Evolutionary conservation across 164 flowering plant genomes (phyloP).

Genomic region (Houttuynia cordata): DNA sequence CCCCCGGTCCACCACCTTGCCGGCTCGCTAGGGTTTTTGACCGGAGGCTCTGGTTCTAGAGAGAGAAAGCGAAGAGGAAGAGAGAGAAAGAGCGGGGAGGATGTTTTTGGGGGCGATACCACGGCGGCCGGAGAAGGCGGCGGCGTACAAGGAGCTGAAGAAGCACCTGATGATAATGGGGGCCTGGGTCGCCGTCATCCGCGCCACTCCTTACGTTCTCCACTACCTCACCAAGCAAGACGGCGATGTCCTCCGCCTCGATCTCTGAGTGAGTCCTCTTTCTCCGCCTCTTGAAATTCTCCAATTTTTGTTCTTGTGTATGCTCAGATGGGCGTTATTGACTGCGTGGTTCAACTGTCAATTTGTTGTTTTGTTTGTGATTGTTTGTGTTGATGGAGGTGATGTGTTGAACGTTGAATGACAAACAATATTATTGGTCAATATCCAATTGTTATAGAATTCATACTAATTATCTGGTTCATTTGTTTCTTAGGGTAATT

Average conservation of each 20-base stretch:
- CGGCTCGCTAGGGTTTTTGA: no score
- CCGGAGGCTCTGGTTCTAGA: not conserved
- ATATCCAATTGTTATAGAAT: no score
- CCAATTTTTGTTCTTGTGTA: no score
- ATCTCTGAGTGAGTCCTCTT: slow-evolving; percentile 29
- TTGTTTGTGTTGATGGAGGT: no score
- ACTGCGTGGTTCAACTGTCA: no score
- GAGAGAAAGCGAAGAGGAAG: not conserved
- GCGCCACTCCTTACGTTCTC: slow-evolving; percentile 75
- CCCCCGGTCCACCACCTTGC: no score
- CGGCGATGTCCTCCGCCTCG: slow-evolving; percentile 47
- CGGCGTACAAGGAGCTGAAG: slow-evolving; percentile 63
- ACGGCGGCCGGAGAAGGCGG: slow-evolving; percentile 74
- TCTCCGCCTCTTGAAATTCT: not conserved
- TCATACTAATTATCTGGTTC: no score
- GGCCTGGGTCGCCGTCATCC: slow-evolving; percentile 44
- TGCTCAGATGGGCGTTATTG: no score
- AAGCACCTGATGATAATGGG: slow-evolving; percentile 58
- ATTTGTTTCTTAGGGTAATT: no score
- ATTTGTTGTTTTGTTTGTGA: no score
- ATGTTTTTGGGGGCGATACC: slow-evolving; percentile 81
- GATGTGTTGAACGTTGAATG: no score
- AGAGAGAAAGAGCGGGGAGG: not conserved
- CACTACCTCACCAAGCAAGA: slow-evolving; percentile 46
- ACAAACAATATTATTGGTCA: no score